Conservation (phyloP, 2,329 filamentous ascomycete genomes). For the Purpureocillium lavendulum region DNA sequence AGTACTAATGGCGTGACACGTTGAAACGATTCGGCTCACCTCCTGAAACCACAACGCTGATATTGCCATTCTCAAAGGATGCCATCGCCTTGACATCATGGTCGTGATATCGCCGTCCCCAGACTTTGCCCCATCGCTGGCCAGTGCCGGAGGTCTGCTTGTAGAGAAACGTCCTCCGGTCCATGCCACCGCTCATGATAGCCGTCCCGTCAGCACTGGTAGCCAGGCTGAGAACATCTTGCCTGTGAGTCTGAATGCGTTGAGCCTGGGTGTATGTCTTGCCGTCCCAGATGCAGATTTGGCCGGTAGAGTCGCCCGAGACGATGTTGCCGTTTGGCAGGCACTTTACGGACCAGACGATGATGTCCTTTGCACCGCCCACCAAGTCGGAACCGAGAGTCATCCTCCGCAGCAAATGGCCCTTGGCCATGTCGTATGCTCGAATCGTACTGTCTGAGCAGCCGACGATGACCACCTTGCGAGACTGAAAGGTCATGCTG, state of each 20-base stretch:
- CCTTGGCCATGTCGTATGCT: slow-evolving; percentile 77
- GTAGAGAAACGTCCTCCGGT: slow-evolving; percentile 79
- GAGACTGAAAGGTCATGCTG: slow-evolving; percentile 83
- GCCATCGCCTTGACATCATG: slow-evolving; percentile 96
- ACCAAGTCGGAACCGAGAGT: slow-evolving; percentile 72
- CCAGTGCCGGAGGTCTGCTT: slow-evolving; percentile 53
- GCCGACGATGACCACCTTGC: slow-evolving; percentile 74
- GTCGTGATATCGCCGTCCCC: slow-evolving; percentile 76
- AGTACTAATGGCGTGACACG: background rate
- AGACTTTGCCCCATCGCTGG: slow-evolving; percentile 75
- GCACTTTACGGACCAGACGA: slow-evolving; percentile 91
- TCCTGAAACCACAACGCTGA: slow-evolving; percentile 87
- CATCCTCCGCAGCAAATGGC: slow-evolving; percentile 70
- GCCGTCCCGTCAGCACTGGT: slow-evolving; percentile 70
- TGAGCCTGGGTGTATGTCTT: slow-evolving; percentile 86
- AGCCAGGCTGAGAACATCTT: slow-evolving; percentile 84
- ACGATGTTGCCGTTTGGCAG: slow-evolving; percentile 83
- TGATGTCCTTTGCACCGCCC: slow-evolving; percentile 73
- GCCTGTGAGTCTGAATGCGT: slow-evolving; percentile 76
- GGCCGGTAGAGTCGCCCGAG: slow-evolving; percentile 89
- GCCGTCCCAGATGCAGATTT: slow-evolving; percentile 88
- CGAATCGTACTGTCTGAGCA: slow-evolving; percentile 97
- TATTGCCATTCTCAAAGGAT: slow-evolving; percentile 71
- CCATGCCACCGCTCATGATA: slow-evolving; percentile 86
- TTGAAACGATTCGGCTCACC: slow-evolving; percentile 43